Evolutionary conservation across 202 grass and related monocot species (phyloP).

Genomic region (Dendrocalamus latiflorus): DNA sequence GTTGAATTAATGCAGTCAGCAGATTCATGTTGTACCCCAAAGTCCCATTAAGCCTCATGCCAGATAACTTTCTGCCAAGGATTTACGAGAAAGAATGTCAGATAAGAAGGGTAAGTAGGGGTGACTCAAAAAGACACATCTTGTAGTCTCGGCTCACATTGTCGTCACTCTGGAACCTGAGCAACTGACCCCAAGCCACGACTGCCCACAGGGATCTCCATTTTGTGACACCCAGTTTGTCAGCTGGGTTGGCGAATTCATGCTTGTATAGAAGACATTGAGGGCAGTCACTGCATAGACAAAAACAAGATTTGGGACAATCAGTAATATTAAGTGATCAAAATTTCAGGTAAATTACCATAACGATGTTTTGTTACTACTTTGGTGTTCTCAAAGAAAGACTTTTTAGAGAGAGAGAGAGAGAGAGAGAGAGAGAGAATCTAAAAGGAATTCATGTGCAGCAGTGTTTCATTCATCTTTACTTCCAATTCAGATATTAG

Average conservation of each 20-base stretch:
- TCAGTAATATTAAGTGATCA: neutral
- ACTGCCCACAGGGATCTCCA: constrained; percentile 86
- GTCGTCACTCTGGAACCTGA: constrained; percentile 54
- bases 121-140: neutral
- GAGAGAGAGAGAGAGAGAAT: no score
- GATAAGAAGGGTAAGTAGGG: neutral
- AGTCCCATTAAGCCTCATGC: constrained; percentile 61
- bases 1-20: constrained; percentile 53
- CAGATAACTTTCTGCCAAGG: constrained; percentile 55
- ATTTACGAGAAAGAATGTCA: constrained; percentile 14
- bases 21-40: constrained; percentile 76
- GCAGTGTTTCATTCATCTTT: neutral
- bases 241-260: constrained; percentile 69
- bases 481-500: neutral
- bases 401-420: no score
- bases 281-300: constrained; percentile 63
- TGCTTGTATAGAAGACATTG: constrained; percentile 64
- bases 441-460: no score
- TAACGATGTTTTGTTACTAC: neutral
- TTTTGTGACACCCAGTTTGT: constrained; percentile 62
- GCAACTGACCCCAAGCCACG: constrained; percentile 73
- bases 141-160: constrained; percentile 59
- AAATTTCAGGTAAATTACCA: constrained; percentile 18
- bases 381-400: neutral
- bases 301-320: constrained; percentile 11